Conservation (phyloP, 345 rosid genomes). For the Aquilaria sinensis region DNA sequence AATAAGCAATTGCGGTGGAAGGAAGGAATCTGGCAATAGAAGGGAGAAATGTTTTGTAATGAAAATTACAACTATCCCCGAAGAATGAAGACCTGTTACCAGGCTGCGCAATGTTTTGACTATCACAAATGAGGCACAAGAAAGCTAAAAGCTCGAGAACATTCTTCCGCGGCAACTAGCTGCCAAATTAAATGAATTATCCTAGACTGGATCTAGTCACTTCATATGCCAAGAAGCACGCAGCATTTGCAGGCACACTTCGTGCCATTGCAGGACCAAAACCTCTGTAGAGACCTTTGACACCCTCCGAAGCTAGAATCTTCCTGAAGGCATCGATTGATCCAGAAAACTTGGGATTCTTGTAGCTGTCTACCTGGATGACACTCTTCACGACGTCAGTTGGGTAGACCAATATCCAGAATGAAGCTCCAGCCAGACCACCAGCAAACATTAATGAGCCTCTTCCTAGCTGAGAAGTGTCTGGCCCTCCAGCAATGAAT, state of each 20-base stretch:
- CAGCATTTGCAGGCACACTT: constrained; percentile 92
- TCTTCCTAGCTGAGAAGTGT: constrained; percentile 77
- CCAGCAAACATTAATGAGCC: constrained; percentile 74
- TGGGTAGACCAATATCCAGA: constrained; percentile 80
- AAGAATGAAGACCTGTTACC: too few species aligned
- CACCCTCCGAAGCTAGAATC: constrained; percentile 67
- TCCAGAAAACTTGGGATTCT: constrained; percentile 65
- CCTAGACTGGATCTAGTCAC: constrained; percentile 75
- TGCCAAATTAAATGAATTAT: constrained; percentile 15
- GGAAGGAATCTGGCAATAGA: background rate
- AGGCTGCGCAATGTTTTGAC: too few species aligned
- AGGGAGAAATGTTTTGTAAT: too few species aligned
- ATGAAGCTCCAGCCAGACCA: constrained; percentile 76
- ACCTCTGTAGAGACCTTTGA: constrained; percentile 86
- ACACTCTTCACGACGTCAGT: constrained; percentile 91
- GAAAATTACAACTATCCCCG: too few species aligned
- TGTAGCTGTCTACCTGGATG: constrained; percentile 79
- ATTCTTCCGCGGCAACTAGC: too few species aligned
- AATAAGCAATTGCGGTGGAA: background rate
- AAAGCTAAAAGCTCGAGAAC: too few species aligned
- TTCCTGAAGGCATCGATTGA: constrained; percentile 63
- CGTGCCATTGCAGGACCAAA: constrained; percentile 93
- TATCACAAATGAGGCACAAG: too few species aligned
- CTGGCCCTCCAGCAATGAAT: constrained; percentile 70
- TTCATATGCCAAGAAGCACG: constrained; percentile 87